Base-by-base conservation (phyloP, 495 filamentous ascomycete genomes). In the Cetradonia linearis region DNA sequence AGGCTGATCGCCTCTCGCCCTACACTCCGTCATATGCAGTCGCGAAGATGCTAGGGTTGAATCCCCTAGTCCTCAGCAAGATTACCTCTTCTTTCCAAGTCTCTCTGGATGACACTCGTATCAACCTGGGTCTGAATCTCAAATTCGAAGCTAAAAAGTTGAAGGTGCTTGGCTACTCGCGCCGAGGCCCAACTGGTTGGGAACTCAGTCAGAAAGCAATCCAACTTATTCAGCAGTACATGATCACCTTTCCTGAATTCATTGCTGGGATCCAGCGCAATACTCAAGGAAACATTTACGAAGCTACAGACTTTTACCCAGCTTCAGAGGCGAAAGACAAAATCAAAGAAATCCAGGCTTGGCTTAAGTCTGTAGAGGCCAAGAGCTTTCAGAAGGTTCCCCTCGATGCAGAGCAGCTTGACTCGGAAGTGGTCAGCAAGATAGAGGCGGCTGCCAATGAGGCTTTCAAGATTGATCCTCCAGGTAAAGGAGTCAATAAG, bases 141-240 rank as follows among this genome's bases (percentile, higher is more conserved):
- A 99, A 99, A 69, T 97, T 97, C 59, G 92, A 99, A 70, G 86
- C 85, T 0, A 89, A 85, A 72, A 94, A 96, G 73, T 82, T 89
- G 58, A 99, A 99, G 71, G 94, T 99, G 6, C 77, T 97, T 18
- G 94, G 94, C 6, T 99, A 96, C 70, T 95, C 92, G 20, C 89
- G 90, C 61, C 87, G 88, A 53, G 83, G 83, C 20, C 77, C 82
- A 14, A 84, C 79, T 16, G 94, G 94, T 10, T 99, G 94, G 94
- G 94, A 97, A 71, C 97, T 93, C 68, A 95, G 89, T 67, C 77
- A 81, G 57, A 89, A 91, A 66, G 89, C 94, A 10, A 76, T 95
- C 49, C 77, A 82, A 6, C 73, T 99, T 60, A 77, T 99, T 8
- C 76, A 78, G 50, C 80, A 91, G 56, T 99, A 97, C 72, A 96